These are phyloP conservation scores for Apiospora koreana DNA, from an alignment of 2,329 filamentous ascomycete genomes.

Conservation along the genomic window DNA sequence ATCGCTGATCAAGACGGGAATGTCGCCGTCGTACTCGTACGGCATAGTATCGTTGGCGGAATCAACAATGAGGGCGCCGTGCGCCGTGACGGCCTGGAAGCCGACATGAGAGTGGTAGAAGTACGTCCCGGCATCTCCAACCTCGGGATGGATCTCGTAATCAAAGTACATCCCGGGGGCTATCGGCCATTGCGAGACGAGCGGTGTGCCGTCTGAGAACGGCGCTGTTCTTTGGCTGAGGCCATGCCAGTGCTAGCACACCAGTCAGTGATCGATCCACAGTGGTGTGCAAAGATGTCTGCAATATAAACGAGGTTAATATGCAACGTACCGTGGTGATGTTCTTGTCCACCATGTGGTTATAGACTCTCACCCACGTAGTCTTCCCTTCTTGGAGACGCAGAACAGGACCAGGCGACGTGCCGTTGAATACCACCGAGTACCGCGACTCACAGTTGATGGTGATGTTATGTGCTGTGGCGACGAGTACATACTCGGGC, in stretches of 20 bases:
- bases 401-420: conserved; percentile 51
- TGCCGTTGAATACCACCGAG: conserved; percentile 54
- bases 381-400: conserved; percentile 48
- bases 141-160: conserved; percentile 59
- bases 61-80: conserved; percentile 61
- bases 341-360: conserved; percentile 53
- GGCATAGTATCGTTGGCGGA: conserved; percentile 44
- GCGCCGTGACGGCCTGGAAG: conserved; percentile 60
- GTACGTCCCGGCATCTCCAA: conserved; percentile 61
- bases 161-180: conserved; percentile 64
- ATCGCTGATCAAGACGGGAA: conserved; percentile 56
- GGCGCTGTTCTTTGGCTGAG: conserved; percentile 59
- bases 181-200: conserved; percentile 67
- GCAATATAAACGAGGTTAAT: neutral
- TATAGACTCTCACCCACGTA: conserved; percentile 61
- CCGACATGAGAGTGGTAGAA: conserved; percentile 70
- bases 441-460: conserved; percentile 48
- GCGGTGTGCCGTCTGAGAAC: conserved; percentile 64
- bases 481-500: conserved; percentile 32
- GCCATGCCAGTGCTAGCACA: conserved; percentile 65
- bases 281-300: neutral
- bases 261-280: conserved; percentile 15
- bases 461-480: conserved; percentile 36
- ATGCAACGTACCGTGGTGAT: conserved; percentile 49
- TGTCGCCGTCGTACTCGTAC: conserved; percentile 64